Percentiles rank a stretch among this genome's conserved stretches.
These are phyloP conservation scores for Nitzschia putrida DNA, from an alignment of 108 stramenopile genomes.

Conservation along the genomic window DNA sequence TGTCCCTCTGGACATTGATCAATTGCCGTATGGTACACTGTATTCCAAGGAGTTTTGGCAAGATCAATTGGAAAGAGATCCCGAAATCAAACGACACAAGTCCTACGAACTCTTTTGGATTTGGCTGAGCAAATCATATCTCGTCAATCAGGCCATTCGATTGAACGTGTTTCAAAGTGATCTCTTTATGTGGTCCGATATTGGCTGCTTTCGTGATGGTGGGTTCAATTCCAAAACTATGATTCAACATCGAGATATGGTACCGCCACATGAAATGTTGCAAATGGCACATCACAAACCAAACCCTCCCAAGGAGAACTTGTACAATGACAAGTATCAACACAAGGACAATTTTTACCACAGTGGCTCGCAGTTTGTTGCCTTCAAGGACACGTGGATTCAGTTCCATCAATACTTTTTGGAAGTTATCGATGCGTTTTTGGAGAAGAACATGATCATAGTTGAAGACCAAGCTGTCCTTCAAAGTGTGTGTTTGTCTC, in stretches of 20 bases:
- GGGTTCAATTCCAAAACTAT: constrained; percentile 43
- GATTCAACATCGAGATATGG: constrained; percentile 36
- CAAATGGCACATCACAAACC: constrained; percentile 57
- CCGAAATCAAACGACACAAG: constrained; percentile 51
- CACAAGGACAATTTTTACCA: constrained; percentile 49
- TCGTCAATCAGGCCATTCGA: constrained; percentile 45
- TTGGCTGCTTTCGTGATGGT: constrained; percentile 58
- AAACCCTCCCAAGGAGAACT: constrained; percentile 32
- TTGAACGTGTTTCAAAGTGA: constrained; percentile 52
- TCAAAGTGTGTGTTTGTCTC: constrained; percentile 43
- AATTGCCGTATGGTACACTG: constrained; percentile 42
- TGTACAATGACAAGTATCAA: constrained; percentile 55
- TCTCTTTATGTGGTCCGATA: constrained; percentile 61
- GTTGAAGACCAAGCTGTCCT: constrained; percentile 65
- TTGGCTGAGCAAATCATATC: constrained; percentile 71
- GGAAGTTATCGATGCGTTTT: constrained; percentile 44
- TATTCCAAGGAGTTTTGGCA: constrained; percentile 54
- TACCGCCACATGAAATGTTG: constrained; percentile 44
- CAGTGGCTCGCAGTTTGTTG: constrained; percentile 54
- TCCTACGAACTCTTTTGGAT: constrained; percentile 73
- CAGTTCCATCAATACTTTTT: constrained; percentile 52
- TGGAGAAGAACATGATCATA: constrained; percentile 54
- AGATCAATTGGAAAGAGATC: constrained; percentile 59
- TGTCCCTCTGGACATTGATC: constrained; percentile 42
- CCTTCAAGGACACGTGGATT: constrained; percentile 42